These are phyloP conservation scores for Bipolaris oryzae DNA, from an alignment of 2,329 filamentous ascomycete species.

Conservation along the genomic window DNA sequence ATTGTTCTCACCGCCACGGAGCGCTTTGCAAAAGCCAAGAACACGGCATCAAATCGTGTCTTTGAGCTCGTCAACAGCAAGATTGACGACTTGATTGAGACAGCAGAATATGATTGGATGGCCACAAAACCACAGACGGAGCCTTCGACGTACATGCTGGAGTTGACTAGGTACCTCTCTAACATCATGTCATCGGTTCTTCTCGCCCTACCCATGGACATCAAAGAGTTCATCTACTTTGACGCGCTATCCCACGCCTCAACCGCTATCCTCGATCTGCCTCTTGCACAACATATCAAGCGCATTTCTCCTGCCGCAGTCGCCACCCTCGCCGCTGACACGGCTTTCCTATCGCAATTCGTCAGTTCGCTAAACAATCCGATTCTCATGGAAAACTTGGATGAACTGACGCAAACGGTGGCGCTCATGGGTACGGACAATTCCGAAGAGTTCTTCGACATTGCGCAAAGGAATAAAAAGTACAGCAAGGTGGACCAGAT, in stretches of 20 bases:
- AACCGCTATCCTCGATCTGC: slow-evolving; percentile 79
- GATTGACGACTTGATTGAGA: slow-evolving; percentile 96
- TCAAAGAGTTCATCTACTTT: slow-evolving; percentile 98
- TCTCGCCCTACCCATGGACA: slow-evolving; percentile 88
- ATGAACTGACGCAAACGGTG: slow-evolving; percentile 92
- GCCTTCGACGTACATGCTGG: slow-evolving; percentile 93
- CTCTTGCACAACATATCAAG: slow-evolving; percentile 77
- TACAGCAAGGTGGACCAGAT: slow-evolving; percentile 91
- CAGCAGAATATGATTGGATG: slow-evolving; percentile 94
- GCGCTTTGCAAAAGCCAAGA: slow-evolving; percentile 87
- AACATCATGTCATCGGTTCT: slow-evolving; percentile 98
- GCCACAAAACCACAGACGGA: slow-evolving; percentile 67
- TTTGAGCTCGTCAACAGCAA: slow-evolving; percentile 99
- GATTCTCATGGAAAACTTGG: slow-evolving; percentile 86
- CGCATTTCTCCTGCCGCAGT: slow-evolving; percentile 89
- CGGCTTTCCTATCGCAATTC: slow-evolving; percentile 82
- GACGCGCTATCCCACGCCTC: slow-evolving; percentile 92
- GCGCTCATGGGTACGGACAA: slow-evolving; percentile 85
- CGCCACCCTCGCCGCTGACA: slow-evolving; percentile 78
- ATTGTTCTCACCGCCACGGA: slow-evolving; percentile 82
- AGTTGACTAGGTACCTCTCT: slow-evolving; percentile 86
- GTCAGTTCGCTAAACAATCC: slow-evolving; percentile 85
- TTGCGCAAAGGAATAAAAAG: slow-evolving; percentile 86
- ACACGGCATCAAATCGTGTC: slow-evolving; percentile 94
- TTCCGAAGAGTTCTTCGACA: slow-evolving; percentile 96